Conservation (phyloP, 805 yeast species). For the Suhomyces xylopsoci region DNA sequence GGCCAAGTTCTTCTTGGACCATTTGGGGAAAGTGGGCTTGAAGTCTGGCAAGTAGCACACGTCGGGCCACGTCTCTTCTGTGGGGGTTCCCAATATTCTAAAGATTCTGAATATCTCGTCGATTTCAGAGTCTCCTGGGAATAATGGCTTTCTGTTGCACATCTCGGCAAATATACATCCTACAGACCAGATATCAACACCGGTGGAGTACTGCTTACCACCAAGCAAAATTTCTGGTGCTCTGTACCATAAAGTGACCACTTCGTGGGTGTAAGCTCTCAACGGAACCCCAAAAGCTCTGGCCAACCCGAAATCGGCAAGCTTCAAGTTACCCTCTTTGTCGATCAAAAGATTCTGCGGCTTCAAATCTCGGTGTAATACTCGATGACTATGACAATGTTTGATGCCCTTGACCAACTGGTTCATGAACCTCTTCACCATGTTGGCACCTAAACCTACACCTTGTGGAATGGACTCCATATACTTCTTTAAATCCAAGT, state of each 20-base stretch:
- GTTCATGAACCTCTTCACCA: constrained; percentile 90
- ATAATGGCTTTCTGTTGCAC: constrained; percentile 92
- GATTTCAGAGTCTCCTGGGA: constrained; percentile 97
- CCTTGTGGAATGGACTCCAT: constrained; percentile 95
- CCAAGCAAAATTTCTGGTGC: constrained; percentile 95
- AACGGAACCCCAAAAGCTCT: constrained; percentile 97
- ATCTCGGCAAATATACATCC: constrained; percentile 98
- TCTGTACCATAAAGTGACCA: constrained; percentile 96
- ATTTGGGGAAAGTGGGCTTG: constrained; percentile 88
- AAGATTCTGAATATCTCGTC: constrained; percentile 95
- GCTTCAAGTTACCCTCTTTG: constrained; percentile 82
- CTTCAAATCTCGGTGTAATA: constrained; percentile 91
- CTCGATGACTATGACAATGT: constrained; percentile 92
- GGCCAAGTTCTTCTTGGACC: constrained; percentile 72
- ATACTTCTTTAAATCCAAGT: constrained; percentile 90
- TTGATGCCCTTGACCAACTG: constrained; percentile 88
- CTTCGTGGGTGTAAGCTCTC: constrained; percentile 96
- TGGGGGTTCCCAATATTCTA: constrained; percentile 90
- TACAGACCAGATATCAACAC: constrained; percentile 98
- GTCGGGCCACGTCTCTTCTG: constrained; percentile 92
- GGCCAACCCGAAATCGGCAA: constrained; percentile 84
- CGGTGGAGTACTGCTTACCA: constrained; percentile 95
- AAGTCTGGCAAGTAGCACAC: constrained; percentile 88
- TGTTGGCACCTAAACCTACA: constrained; percentile 80
- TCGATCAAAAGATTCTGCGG: constrained; percentile 94